Evolutionary conservation across 345 rosid genomes (phyloP), one percentile per base, ranked within the genome.

Genomic region (Syzygium aromaticum): DNA sequence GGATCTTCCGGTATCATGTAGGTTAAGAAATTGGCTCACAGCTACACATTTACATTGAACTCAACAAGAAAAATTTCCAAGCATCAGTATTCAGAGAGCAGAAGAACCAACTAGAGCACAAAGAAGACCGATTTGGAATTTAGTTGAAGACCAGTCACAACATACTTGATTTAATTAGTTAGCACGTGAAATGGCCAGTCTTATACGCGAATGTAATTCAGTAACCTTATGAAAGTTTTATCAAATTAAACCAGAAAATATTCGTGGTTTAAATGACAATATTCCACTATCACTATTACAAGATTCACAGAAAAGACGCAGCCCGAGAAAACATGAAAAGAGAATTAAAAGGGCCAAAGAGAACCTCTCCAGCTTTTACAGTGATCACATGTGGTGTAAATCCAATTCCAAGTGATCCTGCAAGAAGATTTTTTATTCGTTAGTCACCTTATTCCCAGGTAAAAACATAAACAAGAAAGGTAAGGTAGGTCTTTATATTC

Each of bases 311-410:
- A 33, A 73, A 73, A 73, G 46, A 33, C 5, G 46, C 80, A 33
- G 78, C 78, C 78, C 12, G 1, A 8, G 78, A 64, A 38, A 64
- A 30, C 78, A 64, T 16, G 43, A 17, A 64, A 33, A 38, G 43
- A 30, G 43, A 64, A 30, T 67, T 17, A 8, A 73, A 33, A 67
- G 80, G 25, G 25, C 80, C 80, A 73, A 33, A 53, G 52, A 38
- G 89, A 86, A 94, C 97, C 97, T 94, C 97, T 90, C 97, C 97
- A 43, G 93, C 90, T 89, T 94, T 93, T 63, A 94, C 94, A 85
- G 90, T 91, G 88, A 94, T 93, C 83, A 94, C 90, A 84, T 94
- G 95, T 12, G 97, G 97, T 3, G 92, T 92, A 88, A 94, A 93
- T 63, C 95, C 95, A 91, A 90, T 54, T 83, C 95, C 93, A 8